Percentiles rank a stretch among this genome's conserved stretches.
These are phyloP conservation scores for Botrytis fabae DNA, from an alignment of 2,329 filamentous ascomycete genomes.

Conservation along the genomic window DNA sequence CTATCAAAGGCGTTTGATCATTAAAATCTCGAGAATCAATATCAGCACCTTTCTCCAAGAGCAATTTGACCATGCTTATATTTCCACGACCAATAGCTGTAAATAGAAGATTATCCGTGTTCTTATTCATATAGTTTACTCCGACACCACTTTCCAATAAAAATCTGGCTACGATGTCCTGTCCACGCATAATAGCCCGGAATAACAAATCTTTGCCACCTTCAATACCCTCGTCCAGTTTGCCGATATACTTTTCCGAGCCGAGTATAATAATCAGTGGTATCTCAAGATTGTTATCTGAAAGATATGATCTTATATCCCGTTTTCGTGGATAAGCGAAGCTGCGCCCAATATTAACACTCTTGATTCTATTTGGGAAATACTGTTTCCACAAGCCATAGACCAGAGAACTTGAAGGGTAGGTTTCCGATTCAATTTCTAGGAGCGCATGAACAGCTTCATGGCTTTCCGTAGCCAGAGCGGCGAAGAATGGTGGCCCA, in stretches of 20 bases:
- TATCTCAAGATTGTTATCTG: conserved; percentile 24
- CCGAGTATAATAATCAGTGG: not conserved
- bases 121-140: too few species aligned
- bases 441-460: conserved; percentile 38
- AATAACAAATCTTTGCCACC: too few species aligned
- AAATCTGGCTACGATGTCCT: too few species aligned
- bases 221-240: too few species aligned
- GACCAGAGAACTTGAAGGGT: conserved; percentile 19
- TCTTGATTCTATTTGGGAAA: conserved; percentile 13
- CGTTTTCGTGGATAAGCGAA: conserved; percentile 26
- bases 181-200: too few species aligned
- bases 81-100: not conserved
- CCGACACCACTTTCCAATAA: too few species aligned
- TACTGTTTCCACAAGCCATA: conserved; percentile 23
- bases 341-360: conserved; percentile 11
- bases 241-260: not conserved
- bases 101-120: too few species aligned
- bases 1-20: too few species aligned
- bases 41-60: conserved; percentile 16
- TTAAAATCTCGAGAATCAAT: not conserved
- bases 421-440: conserved; percentile 23
- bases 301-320: conserved; percentile 6
- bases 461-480: conserved; percentile 39
- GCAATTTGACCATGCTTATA: conserved; percentile 21
- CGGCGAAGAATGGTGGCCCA: conserved; percentile 42